These are phyloP conservation scores for Vickermania ingenoplastis DNA, from an alignment of 208 protist genomes.

Conservation along the genomic window DNA sequence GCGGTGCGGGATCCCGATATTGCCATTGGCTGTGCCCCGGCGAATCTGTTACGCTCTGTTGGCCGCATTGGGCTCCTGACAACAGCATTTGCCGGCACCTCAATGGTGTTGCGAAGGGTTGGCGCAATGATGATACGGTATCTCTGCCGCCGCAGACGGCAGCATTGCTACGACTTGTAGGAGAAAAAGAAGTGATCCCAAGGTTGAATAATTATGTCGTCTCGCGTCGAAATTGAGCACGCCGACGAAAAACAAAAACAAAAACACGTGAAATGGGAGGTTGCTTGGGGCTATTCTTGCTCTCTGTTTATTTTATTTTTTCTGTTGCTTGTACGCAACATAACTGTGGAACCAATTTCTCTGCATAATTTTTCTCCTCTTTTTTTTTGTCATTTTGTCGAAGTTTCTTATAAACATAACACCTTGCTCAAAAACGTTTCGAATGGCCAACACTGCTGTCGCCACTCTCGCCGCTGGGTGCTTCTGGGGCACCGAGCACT, in stretches of 20 bases:
- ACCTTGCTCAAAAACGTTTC: conserved; percentile 3
- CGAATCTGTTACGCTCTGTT: conserved; percentile 42
- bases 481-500: conserved; percentile 92
- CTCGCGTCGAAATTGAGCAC: too few species aligned
- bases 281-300: too few species aligned
- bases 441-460: conserved; percentile 10
- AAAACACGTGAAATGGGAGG: background rate
- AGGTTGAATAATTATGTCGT: too few species aligned
- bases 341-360: too few species aligned
- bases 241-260: background rate
- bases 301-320: too few species aligned
- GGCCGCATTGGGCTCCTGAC: conserved; percentile 45
- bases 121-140: background rate
- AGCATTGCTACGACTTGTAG: background rate
- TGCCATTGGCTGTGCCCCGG: conserved; percentile 45
- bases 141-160: background rate
- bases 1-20: conserved; percentile 60
- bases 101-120: background rate
- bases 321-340: too few species aligned
- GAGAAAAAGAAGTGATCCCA: too few species aligned
- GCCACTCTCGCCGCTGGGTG: conserved; percentile 87
- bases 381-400: too few species aligned
- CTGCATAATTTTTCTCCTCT: too few species aligned
- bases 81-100: background rate
- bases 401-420: too few species aligned